Base-by-base conservation (phyloP, 129 eudicot genomes). In the Tanacetum coccineum region DNA sequence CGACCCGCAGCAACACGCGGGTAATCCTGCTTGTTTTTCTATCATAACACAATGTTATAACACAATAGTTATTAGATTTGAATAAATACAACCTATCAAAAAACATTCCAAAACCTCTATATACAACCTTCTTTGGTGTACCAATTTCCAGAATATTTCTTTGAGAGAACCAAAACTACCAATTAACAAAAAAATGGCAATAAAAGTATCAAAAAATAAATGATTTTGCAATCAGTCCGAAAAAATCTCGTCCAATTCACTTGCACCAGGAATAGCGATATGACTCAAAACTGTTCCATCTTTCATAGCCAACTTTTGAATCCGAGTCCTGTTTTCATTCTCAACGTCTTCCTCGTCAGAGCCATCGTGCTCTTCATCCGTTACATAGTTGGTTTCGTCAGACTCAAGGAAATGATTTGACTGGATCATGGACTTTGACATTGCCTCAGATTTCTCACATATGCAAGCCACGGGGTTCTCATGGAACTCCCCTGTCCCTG, bases 401-500 rank as follows among this genome's bases (percentile, higher is more conserved):
- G 59, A 15, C 30, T 71, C 79, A 6, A 51, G 39, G 0, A n/a
- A 62, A 8, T 32, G 40, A 59, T 59, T 73, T 62, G 73, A 66
- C 30, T 64, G 26, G 40, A 30, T 66, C 45, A 15, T 67, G 0
- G 70, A 63, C 20, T 21, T 70, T 2, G 67, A 62, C 26, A 46
- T 74, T 10, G 81, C 71, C 45, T 63, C 64, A 0, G 85, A 61
- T n/a, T 68, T 59, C 71, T 80, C 73, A 63, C 96, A 88, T 70
- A 88, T 82, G 78, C 96, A 88, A 10, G 91, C 67, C 15, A 62
- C 62, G 4, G 96, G 96, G 56, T 88, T 77, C 58, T 88, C 96
- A 59, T 88, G 91, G 60, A 88, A 88, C 59, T 64, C 88, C 1
- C 85, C 91, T 56, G 70, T 71, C 13, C 96, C 96, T 0, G 79